These are phyloP conservation scores for Alternaria dauci DNA, from an alignment of 2,329 filamentous ascomycete species.

Conservation along the genomic window DNA sequence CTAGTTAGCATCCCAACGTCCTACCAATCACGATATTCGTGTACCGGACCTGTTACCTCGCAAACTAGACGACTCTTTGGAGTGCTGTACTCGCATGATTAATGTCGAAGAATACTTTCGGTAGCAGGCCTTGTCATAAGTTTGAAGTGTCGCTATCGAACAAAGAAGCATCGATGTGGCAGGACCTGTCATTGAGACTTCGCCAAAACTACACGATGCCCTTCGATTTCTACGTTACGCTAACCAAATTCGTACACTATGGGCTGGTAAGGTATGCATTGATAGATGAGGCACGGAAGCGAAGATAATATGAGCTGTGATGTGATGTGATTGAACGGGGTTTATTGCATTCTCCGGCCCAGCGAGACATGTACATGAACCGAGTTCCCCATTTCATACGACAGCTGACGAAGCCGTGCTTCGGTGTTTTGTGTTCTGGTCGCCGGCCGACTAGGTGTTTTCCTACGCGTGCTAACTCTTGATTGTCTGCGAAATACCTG, in stretches of 20 bases:
- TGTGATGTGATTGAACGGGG: constrained; percentile 36
- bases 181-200: constrained; percentile 13
- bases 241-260: too few relatives aligned
- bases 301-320: constrained; percentile 31
- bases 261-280: constrained; percentile 39
- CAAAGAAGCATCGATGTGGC: constrained; percentile 19
- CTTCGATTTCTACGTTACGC: neutral
- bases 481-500: too few relatives aligned
- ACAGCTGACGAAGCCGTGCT: neutral
- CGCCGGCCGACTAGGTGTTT: too few relatives aligned
- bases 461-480: too few relatives aligned
- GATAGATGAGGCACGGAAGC: constrained; percentile 36
- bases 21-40: constrained; percentile 17
- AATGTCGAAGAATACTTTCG: constrained; percentile 6
- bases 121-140: constrained; percentile 33
- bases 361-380: constrained; percentile 19
- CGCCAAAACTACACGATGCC: constrained; percentile 26
- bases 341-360: constrained; percentile 35
- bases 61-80: neutral
- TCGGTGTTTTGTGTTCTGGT: too few relatives aligned
- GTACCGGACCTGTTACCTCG: constrained; percentile 21
- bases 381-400: neutral
- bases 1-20: neutral
- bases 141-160: constrained; percentile 25
- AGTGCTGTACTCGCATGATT: constrained; percentile 14